phyloP scores from a whole-genome alignment of 163 green algal species.

The Scenedesmus sp. region DNA sequence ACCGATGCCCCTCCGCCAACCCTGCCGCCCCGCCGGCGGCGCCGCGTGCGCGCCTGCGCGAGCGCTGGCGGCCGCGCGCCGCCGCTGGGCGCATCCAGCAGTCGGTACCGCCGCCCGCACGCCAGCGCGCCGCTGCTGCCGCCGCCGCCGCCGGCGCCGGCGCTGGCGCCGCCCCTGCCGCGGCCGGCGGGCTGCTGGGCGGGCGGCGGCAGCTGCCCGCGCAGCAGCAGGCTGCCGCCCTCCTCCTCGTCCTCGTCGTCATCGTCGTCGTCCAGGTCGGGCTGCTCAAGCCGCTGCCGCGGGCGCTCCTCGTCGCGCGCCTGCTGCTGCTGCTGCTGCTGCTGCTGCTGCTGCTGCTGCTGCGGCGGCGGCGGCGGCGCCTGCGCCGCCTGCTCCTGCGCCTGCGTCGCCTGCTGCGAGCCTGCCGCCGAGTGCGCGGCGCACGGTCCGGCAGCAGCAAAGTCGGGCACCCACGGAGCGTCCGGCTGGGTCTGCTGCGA shows the following conservation, averaged over 20 bases:
- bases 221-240: not conserved
- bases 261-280: not conserved
- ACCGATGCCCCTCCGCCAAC: too few relatives aligned
- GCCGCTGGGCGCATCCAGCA: not conserved
- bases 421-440: not conserved
- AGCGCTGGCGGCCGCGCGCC: conserved; percentile 9
- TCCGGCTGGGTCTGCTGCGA: too few relatives aligned
- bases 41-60: not conserved
- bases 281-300: conserved; percentile 5
- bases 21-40: too few relatives aligned
- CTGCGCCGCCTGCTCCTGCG: not conserved
- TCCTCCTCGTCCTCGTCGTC: not conserved
- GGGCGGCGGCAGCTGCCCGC: not conserved
- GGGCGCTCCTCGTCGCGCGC: not conserved
- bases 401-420: not conserved
- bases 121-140: not conserved
- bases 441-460: too few relatives aligned
- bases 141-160: not conserved
- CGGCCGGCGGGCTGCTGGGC: not conserved
- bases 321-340: not conserved
- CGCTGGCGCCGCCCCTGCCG: not conserved
- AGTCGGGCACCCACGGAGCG: too few relatives aligned
- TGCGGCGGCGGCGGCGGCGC: not conserved
- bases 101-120: conserved; percentile 15
- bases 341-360: not conserved